These are phyloP conservation scores for Sclerotinia borealis DNA, from an alignment of 2,329 filamentous ascomycete species.

Conservation along the genomic window DNA sequence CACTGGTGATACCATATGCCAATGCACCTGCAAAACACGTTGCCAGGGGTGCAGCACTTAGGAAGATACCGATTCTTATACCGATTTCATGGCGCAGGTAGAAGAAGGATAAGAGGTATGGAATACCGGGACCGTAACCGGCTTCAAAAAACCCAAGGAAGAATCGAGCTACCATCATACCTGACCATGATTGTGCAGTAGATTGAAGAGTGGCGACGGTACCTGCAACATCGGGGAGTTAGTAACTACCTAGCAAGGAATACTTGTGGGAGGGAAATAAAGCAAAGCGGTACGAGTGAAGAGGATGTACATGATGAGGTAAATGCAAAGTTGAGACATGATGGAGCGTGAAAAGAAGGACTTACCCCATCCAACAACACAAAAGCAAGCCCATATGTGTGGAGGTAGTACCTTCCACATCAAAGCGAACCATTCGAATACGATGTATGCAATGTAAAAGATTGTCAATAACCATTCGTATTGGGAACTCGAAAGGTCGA, in stretches of 20 bases:
- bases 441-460: conserved; percentile 37
- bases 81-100: conserved; percentile 55
- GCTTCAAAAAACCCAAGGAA: conserved; percentile 36
- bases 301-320: not conserved
- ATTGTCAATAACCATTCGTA: conserved; percentile 38
- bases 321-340: no score
- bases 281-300: not conserved
- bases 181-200: conserved; percentile 31
- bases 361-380: conserved; percentile 33
- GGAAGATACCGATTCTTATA: conserved; percentile 63
- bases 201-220: conserved; percentile 41
- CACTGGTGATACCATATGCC: conserved; percentile 62
- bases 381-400: conserved; percentile 35
- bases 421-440: conserved; percentile 36
- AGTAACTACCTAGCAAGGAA: not conserved
- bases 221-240: not conserved
- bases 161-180: conserved; percentile 34
- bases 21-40: conserved; percentile 65
- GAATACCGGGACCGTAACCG: conserved; percentile 34
- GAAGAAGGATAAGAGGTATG: conserved; percentile 42
- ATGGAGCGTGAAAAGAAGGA: not conserved
- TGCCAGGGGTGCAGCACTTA: conserved; percentile 58
- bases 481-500: conserved; percentile 39
- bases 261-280: no score
- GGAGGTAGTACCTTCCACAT: conserved; percentile 37